Base-by-base conservation (phyloP, 129 eudicot genomes). In the Escallonia rubra region DNA sequence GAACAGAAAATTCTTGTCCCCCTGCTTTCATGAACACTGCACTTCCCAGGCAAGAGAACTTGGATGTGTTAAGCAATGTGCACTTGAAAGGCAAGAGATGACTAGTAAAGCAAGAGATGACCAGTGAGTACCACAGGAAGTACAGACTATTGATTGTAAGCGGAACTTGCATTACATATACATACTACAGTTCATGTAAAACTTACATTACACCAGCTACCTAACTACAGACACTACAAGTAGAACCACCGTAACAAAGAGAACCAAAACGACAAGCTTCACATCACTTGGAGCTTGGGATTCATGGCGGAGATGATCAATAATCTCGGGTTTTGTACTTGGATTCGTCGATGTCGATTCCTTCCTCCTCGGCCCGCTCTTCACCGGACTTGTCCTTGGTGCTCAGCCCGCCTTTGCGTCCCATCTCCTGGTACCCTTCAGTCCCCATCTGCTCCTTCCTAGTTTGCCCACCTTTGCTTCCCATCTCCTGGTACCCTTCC, bases 401-500 rank as follows among this genome's bases (percentile, higher is more conserved):
- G 74, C 82, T 87, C 10, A 87, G 73, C 4, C 95, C 95, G 13
- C 95, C 89, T 66, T 87, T 86, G 7, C 89, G 89, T 4, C 95
- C 95, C 95, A 87, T 87, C 44, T 87, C 89, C 44, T 78, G 54
- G 52, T 87, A 83, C 5, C 95, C 95, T 70, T 86, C 86, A 2
- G 59, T 74, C 10, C 94, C 89, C 40, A 86, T 63, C 69, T 86
- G 89, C 59, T 86, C 89, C 47, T 69, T 82, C 40, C 90, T 64
- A 6, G 91, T 82, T 74, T 85, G 86, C 50, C 96, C 91, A 8
- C 96, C 96, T 40, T 61, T 70, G 61, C 79, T 71, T 8, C 94
- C 94, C 70, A 86, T 58, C 66, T 86, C 89, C 52, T 86, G 84
- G 70, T 83, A 86, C 45, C 92, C 92, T 62, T 86, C 88, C 3